Conservation (phyloP, 768 basidiomycete species). For the Amylocystis lapponica region DNA sequence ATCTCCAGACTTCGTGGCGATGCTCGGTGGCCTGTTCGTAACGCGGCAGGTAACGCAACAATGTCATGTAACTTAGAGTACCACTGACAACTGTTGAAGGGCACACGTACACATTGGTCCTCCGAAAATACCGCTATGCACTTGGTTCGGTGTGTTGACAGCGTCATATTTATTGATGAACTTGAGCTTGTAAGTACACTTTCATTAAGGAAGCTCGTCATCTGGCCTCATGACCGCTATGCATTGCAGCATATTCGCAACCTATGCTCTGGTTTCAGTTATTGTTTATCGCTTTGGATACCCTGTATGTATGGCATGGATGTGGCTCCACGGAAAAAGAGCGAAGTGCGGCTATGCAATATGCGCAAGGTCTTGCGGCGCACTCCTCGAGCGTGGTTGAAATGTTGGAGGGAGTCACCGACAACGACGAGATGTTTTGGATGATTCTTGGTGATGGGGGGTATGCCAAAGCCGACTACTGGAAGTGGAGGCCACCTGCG, state of each 20-base stretch:
- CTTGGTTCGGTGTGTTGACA: slow-evolving; percentile 46
- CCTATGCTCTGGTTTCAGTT: slow-evolving; percentile 82
- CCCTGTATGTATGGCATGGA: slow-evolving; percentile 79
- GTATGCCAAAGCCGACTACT: slow-evolving; percentile 77
- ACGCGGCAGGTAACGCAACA: slow-evolving; percentile 78
- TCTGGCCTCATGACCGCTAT: slow-evolving; percentile 4
- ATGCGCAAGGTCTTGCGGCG: slow-evolving; percentile 44
- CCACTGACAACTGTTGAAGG: too few relatives aligned
- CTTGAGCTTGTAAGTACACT: slow-evolving; percentile 52
- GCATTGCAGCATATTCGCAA: slow-evolving; percentile 48
- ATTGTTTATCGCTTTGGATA: slow-evolving; percentile 68
- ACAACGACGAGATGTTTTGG: slow-evolving; percentile 80
- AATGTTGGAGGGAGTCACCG: slow-evolving; percentile 58
- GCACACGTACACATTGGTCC: slow-evolving; percentile 68
- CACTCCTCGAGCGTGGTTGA: slow-evolving; percentile 41
- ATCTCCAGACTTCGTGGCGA: slow-evolving; percentile 51
- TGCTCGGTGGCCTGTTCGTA: slow-evolving; percentile 66
- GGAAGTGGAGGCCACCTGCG: slow-evolving; percentile 57
- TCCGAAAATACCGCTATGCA: slow-evolving; percentile 83
- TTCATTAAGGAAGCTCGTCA: neutral
- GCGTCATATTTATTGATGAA: slow-evolving; percentile 62
- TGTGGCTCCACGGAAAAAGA: slow-evolving; percentile 58
- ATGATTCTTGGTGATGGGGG: slow-evolving; percentile 73
- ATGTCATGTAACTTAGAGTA: too few relatives aligned
- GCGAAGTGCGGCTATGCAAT: slow-evolving; percentile 54